Evolutionary conservation across 345 rosid species (phyloP).

Genomic region (Eucalyptus cladocalyx): DNA sequence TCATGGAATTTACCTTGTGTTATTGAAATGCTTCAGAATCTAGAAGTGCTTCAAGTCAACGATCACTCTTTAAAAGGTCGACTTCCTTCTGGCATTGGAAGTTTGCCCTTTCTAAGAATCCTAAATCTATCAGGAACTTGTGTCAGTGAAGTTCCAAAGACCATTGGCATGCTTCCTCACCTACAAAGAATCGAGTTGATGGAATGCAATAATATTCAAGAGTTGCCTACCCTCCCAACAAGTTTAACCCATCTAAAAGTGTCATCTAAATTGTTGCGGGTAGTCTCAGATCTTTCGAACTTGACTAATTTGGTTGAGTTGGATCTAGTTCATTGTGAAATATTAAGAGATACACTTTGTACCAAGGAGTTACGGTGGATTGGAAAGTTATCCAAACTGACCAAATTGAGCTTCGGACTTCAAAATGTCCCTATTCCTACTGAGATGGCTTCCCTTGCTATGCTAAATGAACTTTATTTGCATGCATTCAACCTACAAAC

Average conservation of each 20-base stretch:
- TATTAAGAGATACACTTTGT: rapidly evolving
- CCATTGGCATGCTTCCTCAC: rapidly evolving
- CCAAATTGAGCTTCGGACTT: rapidly evolving
- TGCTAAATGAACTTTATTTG: rapidly evolving
- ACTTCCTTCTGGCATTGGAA: rapidly evolving
- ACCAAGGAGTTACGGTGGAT: rapidly evolving
- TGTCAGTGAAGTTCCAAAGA: rapidly evolving
- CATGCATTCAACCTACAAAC: rapidly evolving
- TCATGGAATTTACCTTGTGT: rapidly evolving
- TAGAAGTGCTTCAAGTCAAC: background rate
- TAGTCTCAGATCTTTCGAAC: rapidly evolving
- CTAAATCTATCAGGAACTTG: rapidly evolving
- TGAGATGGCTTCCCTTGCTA: rapidly evolving
- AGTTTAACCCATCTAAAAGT: background rate
- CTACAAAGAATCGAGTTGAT: background rate
- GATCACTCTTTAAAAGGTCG: rapidly evolving
- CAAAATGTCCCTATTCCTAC: rapidly evolving
- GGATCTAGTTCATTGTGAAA: rapidly evolving
- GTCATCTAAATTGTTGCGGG: rapidly evolving
- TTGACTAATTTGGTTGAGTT: background rate
- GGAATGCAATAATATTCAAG: rapidly evolving
- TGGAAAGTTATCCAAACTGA: background rate
- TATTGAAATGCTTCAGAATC: background rate
- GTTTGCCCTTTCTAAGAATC: background rate
- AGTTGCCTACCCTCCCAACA: background rate